Conservation (phyloP, 2,329 filamentous ascomycete species). For the Xylariaceae sp. region DNA sequence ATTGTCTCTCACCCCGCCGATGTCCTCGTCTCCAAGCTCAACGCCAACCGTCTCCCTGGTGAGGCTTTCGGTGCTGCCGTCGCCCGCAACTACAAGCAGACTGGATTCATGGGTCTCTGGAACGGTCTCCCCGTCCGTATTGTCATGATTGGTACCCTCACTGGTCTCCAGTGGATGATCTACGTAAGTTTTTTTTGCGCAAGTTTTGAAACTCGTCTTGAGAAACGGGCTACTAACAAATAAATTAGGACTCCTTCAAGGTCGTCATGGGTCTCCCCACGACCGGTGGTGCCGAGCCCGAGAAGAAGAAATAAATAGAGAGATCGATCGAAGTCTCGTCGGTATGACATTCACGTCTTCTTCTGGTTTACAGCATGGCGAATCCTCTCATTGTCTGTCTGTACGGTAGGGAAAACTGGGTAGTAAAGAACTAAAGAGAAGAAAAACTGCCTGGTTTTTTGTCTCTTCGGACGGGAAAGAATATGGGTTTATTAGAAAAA, state of each 20-base stretch:
- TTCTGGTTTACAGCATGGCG: constrained; percentile 1
- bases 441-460: neutral
- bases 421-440: neutral
- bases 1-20: constrained; percentile 75
- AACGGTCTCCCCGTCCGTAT: constrained; percentile 81
- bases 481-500: too few relatives aligned
- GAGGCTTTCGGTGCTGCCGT: constrained; percentile 75
- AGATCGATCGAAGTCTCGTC: neutral
- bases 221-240: constrained; percentile 11
- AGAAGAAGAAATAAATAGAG: constrained; percentile 42
- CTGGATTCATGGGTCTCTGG: constrained; percentile 85
- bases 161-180: constrained; percentile 89
- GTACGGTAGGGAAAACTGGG: neutral
- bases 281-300: constrained; percentile 61
- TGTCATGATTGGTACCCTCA: constrained; percentile 81
- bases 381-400: neutral
- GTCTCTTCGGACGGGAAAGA: too few relatives aligned
- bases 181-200: constrained; percentile 58
- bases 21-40: constrained; percentile 91
- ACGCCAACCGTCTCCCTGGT: constrained; percentile 68
- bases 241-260: constrained; percentile 70
- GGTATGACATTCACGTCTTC: neutral
- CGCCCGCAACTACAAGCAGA: constrained; percentile 75
- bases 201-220: neutral
- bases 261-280: constrained; percentile 84